Evolutionary conservation across 2,329 filamentous ascomycete species (phyloP).

Genomic region (Nemania serpens): DNA sequence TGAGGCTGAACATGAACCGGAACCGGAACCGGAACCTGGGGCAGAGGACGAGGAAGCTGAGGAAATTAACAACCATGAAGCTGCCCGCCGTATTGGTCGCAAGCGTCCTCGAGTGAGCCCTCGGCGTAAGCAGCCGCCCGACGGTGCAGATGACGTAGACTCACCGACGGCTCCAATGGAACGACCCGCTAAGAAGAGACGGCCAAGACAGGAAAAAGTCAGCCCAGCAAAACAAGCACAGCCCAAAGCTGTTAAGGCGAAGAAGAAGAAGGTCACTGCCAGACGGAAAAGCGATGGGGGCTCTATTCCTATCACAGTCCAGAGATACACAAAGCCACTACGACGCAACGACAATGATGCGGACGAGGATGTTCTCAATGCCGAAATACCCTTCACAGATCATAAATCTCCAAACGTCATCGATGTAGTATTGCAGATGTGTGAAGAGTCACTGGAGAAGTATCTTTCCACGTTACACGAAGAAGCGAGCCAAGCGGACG

Average conservation of each 20-base stretch:
- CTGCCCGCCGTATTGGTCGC: constrained; percentile 47
- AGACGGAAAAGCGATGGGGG: constrained; percentile 37
- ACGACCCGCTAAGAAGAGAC: constrained; percentile 43
- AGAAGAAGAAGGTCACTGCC: constrained; percentile 28
- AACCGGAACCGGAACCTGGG: not conserved
- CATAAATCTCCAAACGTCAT: constrained; percentile 63
- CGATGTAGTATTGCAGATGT: constrained; percentile 66
- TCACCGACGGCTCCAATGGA: constrained; percentile 42
- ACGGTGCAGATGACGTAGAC: constrained; percentile 46
- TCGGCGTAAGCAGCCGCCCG: constrained; percentile 46
- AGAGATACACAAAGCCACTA: constrained; percentile 60
- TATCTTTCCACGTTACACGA: constrained; percentile 55
- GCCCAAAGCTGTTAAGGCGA: constrained; percentile 34
- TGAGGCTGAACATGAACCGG: constrained; percentile 4
- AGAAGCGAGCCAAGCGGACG: constrained; percentile 47
- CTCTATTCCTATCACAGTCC: constrained; percentile 61
- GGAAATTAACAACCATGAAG: constrained; percentile 50
- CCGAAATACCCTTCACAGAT: constrained; percentile 59
- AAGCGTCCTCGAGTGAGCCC: constrained; percentile 50
- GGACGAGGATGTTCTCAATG: constrained; percentile 50
- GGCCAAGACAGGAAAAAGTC: constrained; percentile 40
- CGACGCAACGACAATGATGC: constrained; percentile 47
- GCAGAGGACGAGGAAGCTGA: constrained; percentile 43
- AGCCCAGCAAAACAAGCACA: constrained; percentile 53
- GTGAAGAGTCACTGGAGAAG: constrained; percentile 62